Conservation (phyloP, 1,284 basidiomycete species). For the Caloboletus firmus region DNA sequence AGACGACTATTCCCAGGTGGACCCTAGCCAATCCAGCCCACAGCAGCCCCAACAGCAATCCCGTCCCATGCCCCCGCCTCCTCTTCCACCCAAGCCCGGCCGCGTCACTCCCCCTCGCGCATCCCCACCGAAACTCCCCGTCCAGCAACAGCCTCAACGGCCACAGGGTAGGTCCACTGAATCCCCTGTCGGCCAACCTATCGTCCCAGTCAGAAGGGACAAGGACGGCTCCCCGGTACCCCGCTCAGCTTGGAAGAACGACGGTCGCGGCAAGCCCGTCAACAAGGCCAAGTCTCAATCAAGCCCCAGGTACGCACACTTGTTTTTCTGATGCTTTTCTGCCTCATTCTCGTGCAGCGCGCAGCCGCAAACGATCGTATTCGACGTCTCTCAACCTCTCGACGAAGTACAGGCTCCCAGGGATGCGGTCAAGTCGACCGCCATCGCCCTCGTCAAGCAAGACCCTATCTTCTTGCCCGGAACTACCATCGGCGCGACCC, state of each 20-base stretch:
- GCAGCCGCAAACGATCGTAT: conserved; percentile 64
- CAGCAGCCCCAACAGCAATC: conserved; percentile 27
- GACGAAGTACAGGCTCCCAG: conserved; percentile 71
- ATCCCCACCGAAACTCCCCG: conserved; percentile 60
- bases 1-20: conserved; percentile 50
- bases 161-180: conserved; percentile 44
- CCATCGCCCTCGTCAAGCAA: conserved; percentile 80
- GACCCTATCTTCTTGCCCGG: conserved; percentile 78
- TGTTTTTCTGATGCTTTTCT: not conserved
- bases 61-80: conserved; percentile 39
- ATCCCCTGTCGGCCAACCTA: conserved; percentile 46
- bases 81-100: conserved; percentile 53
- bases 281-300: conserved; percentile 50
- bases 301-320: conserved; percentile 52
- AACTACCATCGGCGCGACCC: conserved; percentile 80
- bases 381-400: conserved; percentile 69
- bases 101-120: conserved; percentile 58
- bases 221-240: conserved; percentile 70
- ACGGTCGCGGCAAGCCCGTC: conserved; percentile 40
- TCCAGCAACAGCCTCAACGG: conserved; percentile 43
- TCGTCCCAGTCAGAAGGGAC: conserved; percentile 48
- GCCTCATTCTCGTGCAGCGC: conserved; percentile 37
- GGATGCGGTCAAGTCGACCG: conserved; percentile 75
- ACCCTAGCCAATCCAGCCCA: conserved; percentile 44
- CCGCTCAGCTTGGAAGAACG: conserved; percentile 46